Base-by-base conservation (phyloP, 805 yeast species). In the Candida insectalens region DNA sequence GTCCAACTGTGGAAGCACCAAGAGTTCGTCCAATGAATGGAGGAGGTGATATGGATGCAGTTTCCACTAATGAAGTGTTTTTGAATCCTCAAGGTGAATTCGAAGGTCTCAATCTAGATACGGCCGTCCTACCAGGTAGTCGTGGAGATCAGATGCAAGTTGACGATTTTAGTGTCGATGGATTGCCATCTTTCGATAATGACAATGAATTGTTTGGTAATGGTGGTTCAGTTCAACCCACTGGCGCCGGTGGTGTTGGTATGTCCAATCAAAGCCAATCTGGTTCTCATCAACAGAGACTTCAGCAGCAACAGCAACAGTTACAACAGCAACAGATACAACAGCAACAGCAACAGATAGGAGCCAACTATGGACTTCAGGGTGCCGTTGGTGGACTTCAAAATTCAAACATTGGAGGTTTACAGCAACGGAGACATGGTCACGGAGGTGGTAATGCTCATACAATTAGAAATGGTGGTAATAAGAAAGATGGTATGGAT, bases 11-110 rank as follows among this genome's bases (percentile, higher is more conserved):
- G 21, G 58, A 72, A 25, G 47, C 53, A 13, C 54, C 59, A 13
- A 49, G 66, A 45, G 67, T 70, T 39, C 59, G 69, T 39, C 67
- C 65, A 3, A 61, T 71, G 40, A 79, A 74, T 47, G 22, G 22
- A 13, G 63, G 74, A 34, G 49, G 50, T 12, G n/a, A n/a, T n/a
- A 75, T 83, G 65, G 96, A 87, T 49, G 83, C 94, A 1, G 96
- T 88, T 3, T 76, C 92, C 6, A 89, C 96, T 13, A 88, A 83
- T 46, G 96, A 88, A 55, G 96, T 88, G 39, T 88, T 88, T 51
- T 63, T 88, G 45, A 42, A 53, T 33, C 47, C 50, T 5, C 51
- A 47, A 44, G 27, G 12, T 5, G 25, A 27, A 50, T 39, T 36
- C 6, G 29, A n/a, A 7, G 29, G 29, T 9, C 16, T 27, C 16